Percentiles rank a stretch among this genome's conserved stretches.
These are phyloP conservation scores for Paramecium primaurelia DNA, from an alignment of 73 alveolate genomes.

Conservation along the genomic window DNA sequence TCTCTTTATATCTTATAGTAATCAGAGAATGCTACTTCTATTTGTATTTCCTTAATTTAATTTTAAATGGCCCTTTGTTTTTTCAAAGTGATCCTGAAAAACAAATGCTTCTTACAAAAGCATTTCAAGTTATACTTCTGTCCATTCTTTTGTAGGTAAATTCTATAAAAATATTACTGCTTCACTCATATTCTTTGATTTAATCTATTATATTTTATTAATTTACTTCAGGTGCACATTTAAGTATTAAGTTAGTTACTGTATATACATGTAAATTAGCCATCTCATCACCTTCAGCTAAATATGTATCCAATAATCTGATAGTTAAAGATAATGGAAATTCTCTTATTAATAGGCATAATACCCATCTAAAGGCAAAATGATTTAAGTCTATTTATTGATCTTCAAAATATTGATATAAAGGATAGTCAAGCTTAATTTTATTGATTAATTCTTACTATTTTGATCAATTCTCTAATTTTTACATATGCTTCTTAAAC, in stretches of 20 bases:
- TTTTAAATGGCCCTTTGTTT: slow-evolving; percentile 42
- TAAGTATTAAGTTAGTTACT: slow-evolving; percentile 5
- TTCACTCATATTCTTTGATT: slow-evolving; percentile 19
- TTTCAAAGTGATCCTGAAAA: slow-evolving; percentile 27
- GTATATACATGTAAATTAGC: slow-evolving; percentile 41
- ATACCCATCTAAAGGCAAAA: slow-evolving; percentile 50
- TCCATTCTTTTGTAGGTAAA: slow-evolving; percentile 44
- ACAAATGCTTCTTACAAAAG: slow-evolving; percentile 31
- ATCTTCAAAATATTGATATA: neutral
- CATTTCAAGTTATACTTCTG: slow-evolving; percentile 14
- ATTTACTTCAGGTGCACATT: slow-evolving; percentile 43
- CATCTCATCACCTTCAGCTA: slow-evolving; percentile 49
- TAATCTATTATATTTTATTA: neutral
- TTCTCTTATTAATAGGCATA: slow-evolving; percentile 50
- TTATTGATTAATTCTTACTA: neutral
- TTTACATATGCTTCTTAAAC: slow-evolving; percentile 44
- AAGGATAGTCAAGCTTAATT: slow-evolving; percentile 18
- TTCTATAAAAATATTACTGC: slow-evolving; percentile 39
- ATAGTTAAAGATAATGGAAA: slow-evolving; percentile 41
- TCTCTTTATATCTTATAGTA: neutral
- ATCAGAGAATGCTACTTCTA: slow-evolving; percentile 49
- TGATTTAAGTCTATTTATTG: slow-evolving; percentile 35
- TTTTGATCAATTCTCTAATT: slow-evolving; percentile 41
- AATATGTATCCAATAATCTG: slow-evolving; percentile 59
- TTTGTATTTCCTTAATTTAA: slow-evolving; percentile 2